These are phyloP conservation scores for Pseudogymnoascus sp. DNA, from an alignment of 2,329 filamentous ascomycete species.

Conservation along the genomic window DNA sequence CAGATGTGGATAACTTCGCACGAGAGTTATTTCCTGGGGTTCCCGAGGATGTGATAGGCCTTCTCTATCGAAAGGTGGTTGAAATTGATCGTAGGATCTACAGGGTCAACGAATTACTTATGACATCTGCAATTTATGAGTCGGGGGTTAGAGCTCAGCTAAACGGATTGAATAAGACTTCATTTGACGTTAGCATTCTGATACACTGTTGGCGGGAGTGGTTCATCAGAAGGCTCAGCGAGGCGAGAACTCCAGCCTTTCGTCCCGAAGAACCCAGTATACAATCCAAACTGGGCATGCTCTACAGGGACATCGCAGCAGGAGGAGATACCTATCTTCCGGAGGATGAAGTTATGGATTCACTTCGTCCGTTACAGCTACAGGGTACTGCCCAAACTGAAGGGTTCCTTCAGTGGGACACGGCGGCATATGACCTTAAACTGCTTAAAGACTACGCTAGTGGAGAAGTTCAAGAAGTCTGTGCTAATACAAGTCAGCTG, in stretches of 20 bases:
- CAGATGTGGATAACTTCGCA: background rate
- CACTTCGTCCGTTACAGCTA: background rate
- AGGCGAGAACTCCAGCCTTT: background rate
- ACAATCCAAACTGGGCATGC: conserved; percentile 5
- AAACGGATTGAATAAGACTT: background rate
- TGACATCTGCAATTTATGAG: background rate
- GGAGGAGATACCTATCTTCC: conserved; percentile 20
- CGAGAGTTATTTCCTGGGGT: background rate
- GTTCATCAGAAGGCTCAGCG: conserved; percentile 12
- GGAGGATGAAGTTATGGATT: background rate
- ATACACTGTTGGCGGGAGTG: conserved; percentile 22
- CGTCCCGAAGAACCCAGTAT: background rate
- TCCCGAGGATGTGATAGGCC: background rate
- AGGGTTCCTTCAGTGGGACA: conserved; percentile 1
- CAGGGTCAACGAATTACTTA: background rate
- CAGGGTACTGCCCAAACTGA: background rate
- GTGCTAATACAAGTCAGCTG: conserved; percentile 19
- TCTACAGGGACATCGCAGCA: conserved; percentile 18
- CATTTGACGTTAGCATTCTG: conserved; percentile 16
- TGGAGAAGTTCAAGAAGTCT: conserved; percentile 14
- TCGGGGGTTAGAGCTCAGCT: background rate
- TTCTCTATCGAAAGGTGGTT: background rate
- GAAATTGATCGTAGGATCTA: background rate
- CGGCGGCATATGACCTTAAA: conserved; percentile 14
- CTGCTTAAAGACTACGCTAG: conserved; percentile 19